phyloP scores from a whole-genome alignment of 2,329 filamentous ascomycete species.

The Rhinocladiella similis region DNA sequence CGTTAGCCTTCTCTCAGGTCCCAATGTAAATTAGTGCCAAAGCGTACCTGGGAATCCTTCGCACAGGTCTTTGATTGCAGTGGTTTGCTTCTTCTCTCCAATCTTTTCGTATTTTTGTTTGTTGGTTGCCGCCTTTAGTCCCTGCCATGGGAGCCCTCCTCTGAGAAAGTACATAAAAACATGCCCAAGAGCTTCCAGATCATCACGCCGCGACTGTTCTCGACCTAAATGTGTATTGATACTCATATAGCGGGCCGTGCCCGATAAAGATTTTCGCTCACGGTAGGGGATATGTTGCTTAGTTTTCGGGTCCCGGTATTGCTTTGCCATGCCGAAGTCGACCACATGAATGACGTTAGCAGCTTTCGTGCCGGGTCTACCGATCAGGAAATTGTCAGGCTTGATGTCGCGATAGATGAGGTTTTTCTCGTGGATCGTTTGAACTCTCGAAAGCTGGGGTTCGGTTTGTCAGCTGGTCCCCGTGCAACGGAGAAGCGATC shows the following conservation, averaged over 20 bases:
- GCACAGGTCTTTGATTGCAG: slow-evolving; percentile 92
- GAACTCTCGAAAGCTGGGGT: slow-evolving; percentile 78
- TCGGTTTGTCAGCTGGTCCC: slow-evolving; percentile 30
- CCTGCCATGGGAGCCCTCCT: slow-evolving; percentile 67
- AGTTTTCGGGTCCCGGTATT: slow-evolving; percentile 97
- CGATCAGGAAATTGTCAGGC: slow-evolving; percentile 98
- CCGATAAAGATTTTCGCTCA: slow-evolving; percentile 93
- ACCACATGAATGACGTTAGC: slow-evolving; percentile 98
- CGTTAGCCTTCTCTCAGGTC: slow-evolving; percentile 33
- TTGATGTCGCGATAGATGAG: slow-evolving; percentile 99
- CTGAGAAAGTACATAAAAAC: slow-evolving; percentile 71
- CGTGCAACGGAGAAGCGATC: slow-evolving; percentile 23
- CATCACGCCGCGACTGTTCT: slow-evolving; percentile 93
- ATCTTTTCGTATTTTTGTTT: slow-evolving; percentile 99
- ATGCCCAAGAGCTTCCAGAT: slow-evolving; percentile 79
- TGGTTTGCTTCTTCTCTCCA: slow-evolving; percentile 99
- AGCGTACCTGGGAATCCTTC: slow-evolving; percentile 79
- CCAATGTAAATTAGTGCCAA: no score
- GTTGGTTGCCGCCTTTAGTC: slow-evolving; percentile 68
- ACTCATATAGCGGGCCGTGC: slow-evolving; percentile 97
- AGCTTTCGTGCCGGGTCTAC: slow-evolving; percentile 86
- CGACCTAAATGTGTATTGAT: slow-evolving; percentile 98
- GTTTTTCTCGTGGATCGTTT: slow-evolving; percentile 97
- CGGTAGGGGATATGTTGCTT: slow-evolving; percentile 98
- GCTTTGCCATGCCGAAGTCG: slow-evolving; percentile 99